A percentile compares a stretch with the other conserved stretches of the same genome.
Conservation (phyloP, 352 stramenopile species). For the Phytophthora uliginosa region DNA sequence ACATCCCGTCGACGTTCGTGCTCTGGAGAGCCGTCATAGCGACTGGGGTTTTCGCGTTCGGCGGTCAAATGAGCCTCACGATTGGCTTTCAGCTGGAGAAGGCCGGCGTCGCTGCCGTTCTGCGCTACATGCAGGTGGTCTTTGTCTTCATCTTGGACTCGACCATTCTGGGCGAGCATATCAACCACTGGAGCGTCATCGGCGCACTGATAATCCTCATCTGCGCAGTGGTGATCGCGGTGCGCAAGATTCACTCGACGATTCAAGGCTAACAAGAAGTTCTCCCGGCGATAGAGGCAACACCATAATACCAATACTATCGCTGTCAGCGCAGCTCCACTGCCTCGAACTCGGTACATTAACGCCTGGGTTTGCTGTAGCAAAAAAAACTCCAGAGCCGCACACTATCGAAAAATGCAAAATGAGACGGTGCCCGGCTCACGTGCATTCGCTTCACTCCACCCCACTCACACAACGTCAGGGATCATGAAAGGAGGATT, state of each 20-base stretch:
- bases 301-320: too few relatives aligned
- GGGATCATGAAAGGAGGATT: neutral
- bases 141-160: constrained; percentile 76
- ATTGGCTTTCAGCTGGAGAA: constrained; percentile 81
- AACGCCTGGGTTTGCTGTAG: neutral
- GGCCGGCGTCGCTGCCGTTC: constrained; percentile 64
- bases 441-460: neutral
- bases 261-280: neutral
- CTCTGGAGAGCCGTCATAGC: constrained; percentile 60
- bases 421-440: constrained; percentile 3
- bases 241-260: constrained; percentile 39
- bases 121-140: constrained; percentile 74
- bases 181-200: constrained; percentile 68
- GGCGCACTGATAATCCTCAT: constrained; percentile 61
- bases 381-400: neutral
- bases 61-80: constrained; percentile 72
- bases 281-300: too few relatives aligned
- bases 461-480: neutral
- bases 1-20: constrained; percentile 41
- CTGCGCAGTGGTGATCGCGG: constrained; percentile 56
- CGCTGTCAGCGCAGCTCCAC: too few relatives aligned
- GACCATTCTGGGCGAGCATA: constrained; percentile 59
- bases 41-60: constrained; percentile 55
- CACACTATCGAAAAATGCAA: neutral
- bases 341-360: neutral